Evolutionary conservation across 371 early-diverging fungal species (phyloP).

Genomic region (Catenaria anguillulae): DNA sequence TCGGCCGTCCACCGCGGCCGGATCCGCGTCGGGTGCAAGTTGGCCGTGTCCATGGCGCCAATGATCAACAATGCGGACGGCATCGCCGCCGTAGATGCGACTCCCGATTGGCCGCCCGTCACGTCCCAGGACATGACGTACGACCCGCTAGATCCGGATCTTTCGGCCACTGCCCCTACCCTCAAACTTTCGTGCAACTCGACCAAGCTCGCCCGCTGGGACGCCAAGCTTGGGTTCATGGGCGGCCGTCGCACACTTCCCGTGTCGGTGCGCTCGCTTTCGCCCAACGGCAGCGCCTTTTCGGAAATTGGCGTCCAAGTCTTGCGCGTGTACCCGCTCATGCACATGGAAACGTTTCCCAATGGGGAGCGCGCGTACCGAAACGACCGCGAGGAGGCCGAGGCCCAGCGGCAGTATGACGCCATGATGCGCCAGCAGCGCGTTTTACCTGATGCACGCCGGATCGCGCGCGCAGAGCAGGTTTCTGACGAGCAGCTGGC

Average conservation of each 20-base stretch:
- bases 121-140: too few relatives aligned
- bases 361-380: constrained; percentile 32
- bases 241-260: constrained; percentile 16
- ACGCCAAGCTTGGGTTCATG: constrained; percentile 49
- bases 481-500: background rate
- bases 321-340: constrained; percentile 41
- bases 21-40: constrained; percentile 46
- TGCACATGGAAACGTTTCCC: constrained; percentile 34
- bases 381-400: constrained; percentile 42
- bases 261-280: constrained; percentile 24
- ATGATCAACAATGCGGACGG: constrained; percentile 9
- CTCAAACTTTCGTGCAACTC: too few relatives aligned
- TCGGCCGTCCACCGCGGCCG: constrained; percentile 24
- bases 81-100: background rate
- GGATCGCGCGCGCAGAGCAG: background rate
- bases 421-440: constrained; percentile 10
- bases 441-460: background rate
- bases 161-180: too few relatives aligned
- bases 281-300: constrained; percentile 50
- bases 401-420: constrained; percentile 16
- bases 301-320: constrained; percentile 51
- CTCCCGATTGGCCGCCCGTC: too few relatives aligned
- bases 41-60: constrained; percentile 49
- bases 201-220: constrained; percentile 47
- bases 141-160: too few relatives aligned